Evolutionary conservation across 139 green algal species (phyloP), one percentile per base, ranked within the genome.

Genomic region (Volvox reticuliferus): DNA sequence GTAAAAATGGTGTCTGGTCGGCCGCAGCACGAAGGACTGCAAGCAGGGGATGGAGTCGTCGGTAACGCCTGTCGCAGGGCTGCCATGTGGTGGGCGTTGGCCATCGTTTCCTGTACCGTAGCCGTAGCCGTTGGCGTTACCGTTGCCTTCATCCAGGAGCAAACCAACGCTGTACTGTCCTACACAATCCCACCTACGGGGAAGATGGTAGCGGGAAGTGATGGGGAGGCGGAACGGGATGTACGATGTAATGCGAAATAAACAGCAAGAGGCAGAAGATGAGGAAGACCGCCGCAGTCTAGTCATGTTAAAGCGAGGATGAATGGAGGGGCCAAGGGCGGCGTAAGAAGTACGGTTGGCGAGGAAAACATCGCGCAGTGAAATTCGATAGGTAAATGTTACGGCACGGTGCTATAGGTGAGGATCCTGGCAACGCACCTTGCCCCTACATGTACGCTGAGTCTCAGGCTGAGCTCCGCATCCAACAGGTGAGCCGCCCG

Each of bases 401-500:
- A 14, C 44, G 44, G 9, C 44, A 55, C 44, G 9, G 44, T 55
- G 44, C 5, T 55, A 55, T 55, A 55, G 44, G 44, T 55, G 44
- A 55, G 44, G 44, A 55, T 55, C 44, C 44, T 55, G 44, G 44
- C 65, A 67, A 6, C 85, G 2, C 85, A 89, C 85, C 85, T 89
- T 44, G 24, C 55, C 62, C 90, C 90, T 67, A 93, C 92, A 67
- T 90, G 89, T 33, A 94, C 77, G 30, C 37, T 79, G 14, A 94
- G 62, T 18, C 90, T 77, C 35, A 94, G 87, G 5, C 81, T n/a
- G 36, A 94, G 82, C 35, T 84, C 90, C 35, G 69, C 50, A 77
- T 94, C 92, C 69, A 94, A 65, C 90, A 94, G 55, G 0, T 76
- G 33, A 5, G 79, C 73, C 35, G 90, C 92, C 68, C 87, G 68